These are phyloP conservation scores for Candida corydali DNA, from an alignment of 805 yeast genomes.

Conservation along the genomic window DNA sequence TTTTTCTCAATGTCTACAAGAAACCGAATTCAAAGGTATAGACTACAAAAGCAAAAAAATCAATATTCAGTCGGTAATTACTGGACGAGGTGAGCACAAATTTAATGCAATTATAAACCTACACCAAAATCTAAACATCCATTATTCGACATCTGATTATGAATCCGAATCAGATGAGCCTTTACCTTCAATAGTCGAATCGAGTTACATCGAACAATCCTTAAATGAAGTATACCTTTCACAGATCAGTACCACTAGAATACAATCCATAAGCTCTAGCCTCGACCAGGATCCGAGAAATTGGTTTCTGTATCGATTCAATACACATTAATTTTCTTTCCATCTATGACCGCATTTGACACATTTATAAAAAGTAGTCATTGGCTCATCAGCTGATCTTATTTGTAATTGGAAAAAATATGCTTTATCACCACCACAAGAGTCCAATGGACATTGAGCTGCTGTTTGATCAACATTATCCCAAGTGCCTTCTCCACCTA, in stretches of 20 bases:
- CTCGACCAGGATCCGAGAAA: conserved; percentile 10
- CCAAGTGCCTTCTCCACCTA: conserved; percentile 98
- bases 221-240: conserved; percentile 2
- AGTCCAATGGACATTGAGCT: conserved; percentile 85
- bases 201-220: conserved; percentile 7
- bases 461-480: conserved; percentile 96
- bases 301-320: conserved; percentile 11
- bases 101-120: conserved; percentile 19
- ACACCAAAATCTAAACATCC: conserved; percentile 16
- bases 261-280: background rate
- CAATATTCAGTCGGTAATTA: conserved; percentile 20
- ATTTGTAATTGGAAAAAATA: conserved; percentile 96
- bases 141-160: conserved; percentile 1
- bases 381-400: conserved; percentile 98
- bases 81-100: conserved; percentile 22
- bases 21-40: conserved; percentile 14
- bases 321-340: conserved; percentile 67
- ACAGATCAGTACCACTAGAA: conserved; percentile 1
- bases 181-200: conserved; percentile 1
- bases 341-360: conserved; percentile 91
- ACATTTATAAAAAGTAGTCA: conserved; percentile 97
- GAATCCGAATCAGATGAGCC: background rate
- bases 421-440: conserved; percentile 86
- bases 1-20: conserved; percentile 25
- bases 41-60: conserved; percentile 15